Evolutionary conservation across 2,329 filamentous ascomycete species (phyloP).

Genomic region (Colletotrichum nymphaeae): DNA sequence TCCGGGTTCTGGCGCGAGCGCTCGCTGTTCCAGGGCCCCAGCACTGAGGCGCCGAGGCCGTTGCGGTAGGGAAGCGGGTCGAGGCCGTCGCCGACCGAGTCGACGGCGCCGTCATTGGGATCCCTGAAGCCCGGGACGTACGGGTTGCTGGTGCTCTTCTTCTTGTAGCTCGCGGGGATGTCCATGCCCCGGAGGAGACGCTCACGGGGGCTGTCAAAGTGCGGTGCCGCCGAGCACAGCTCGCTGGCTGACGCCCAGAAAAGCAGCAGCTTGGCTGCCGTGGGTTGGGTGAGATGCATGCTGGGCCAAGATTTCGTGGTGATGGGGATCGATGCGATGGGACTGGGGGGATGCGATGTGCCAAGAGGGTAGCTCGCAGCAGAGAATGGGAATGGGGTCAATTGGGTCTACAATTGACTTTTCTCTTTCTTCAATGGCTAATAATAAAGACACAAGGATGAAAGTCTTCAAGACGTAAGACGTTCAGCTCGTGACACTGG

Average conservation of each 20-base stretch:
- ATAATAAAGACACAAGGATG: not conserved
- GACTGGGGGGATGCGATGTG: not conserved
- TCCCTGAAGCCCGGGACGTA: slow-evolving; percentile 71
- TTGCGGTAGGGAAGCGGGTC: slow-evolving; percentile 75
- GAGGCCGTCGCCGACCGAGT: slow-evolving; percentile 68
- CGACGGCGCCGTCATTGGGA: slow-evolving; percentile 71
- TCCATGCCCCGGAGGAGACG: slow-evolving; percentile 62
- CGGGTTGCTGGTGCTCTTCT: slow-evolving; percentile 53
- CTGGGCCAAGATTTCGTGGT: not conserved
- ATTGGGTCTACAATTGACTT: not conserved
- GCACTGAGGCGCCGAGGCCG: slow-evolving; percentile 72
- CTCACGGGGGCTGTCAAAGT: slow-evolving; percentile 64
- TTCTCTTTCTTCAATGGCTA: not conserved
- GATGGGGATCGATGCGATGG: not conserved
- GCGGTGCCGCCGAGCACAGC: slow-evolving; percentile 31
- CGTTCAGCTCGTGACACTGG: not conserved
- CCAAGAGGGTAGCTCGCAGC: slow-evolving; percentile 8
- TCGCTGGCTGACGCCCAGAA: slow-evolving; percentile 25
- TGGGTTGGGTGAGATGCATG: slow-evolving; percentile 34
- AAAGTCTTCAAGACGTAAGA: not conserved
- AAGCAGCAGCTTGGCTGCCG: slow-evolving; percentile 30
- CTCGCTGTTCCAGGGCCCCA: slow-evolving; percentile 77
- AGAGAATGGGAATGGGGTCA: not conserved
- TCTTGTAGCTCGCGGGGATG: slow-evolving; percentile 56
- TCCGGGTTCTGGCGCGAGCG: slow-evolving; percentile 79